Evolutionary conservation across 2,329 filamentous ascomycete genomes (phyloP), one percentile per base, ranked within the genome.

Genomic region (Verticillium nonalfalfae): DNA sequence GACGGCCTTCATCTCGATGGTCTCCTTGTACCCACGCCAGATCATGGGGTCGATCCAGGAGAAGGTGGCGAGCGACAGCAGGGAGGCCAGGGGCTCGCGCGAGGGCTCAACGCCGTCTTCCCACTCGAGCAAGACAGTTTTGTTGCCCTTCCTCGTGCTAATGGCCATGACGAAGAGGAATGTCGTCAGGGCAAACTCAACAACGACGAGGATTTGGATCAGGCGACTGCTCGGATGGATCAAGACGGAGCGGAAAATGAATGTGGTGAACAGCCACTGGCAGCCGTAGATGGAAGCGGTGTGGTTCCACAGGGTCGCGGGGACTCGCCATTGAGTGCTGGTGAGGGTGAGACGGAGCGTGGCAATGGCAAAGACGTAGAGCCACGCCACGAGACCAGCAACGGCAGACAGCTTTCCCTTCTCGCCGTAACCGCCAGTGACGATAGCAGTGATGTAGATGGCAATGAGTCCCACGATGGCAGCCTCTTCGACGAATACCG

Each of bases 21-120:
- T 86, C 72, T 91, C 87, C 72, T 87, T 90, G 81, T 93, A 98
- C 14, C 95, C 95, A 67, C 90, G 87, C 86, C 89, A 93, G 54
- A 99, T 88, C 66, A 99, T 90, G 1, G 88, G 77, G 74, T 98
- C 93, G 21, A 97, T 86, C 95, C 95, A 99, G 21, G 86, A 81
- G 72, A 97, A 99, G 2, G 92, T 95, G 26, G 88, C 87, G 55
- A 96, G 80, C 2, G 95, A 98, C 64, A 98, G 85, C 7, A 98
- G 77, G 72, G 94, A 98, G 1, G 95, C 93, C 40, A 91, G 81
- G 7, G 93, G 91, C 73, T 99, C 93, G 64, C 85, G 87, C 3
- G 93, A 94, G 21, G 95, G 95, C 70, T 94, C 86, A 59, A 99
- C 85, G 36, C 89, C 90, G 63, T 90, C 91, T 74, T 97, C 93